These are phyloP conservation scores for Yarrowia osloensis DNA, from an alignment of 805 yeast species.

Conservation along the genomic window DNA sequence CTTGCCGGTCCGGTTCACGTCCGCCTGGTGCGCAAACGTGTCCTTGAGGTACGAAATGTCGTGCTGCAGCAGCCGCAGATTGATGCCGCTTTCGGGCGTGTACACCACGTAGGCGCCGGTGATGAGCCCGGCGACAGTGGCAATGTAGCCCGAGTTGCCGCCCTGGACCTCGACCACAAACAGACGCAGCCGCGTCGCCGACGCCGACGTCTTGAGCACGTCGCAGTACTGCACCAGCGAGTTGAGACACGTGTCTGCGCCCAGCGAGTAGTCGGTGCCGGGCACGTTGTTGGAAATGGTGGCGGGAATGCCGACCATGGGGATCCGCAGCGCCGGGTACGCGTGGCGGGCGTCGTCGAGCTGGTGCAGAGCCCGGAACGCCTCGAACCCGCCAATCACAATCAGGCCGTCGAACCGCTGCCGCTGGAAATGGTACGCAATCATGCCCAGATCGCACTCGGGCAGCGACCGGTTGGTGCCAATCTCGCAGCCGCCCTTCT, in stretches of 20 bases:
- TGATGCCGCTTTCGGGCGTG: conserved; percentile 82
- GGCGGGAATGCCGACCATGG: conserved; percentile 91
- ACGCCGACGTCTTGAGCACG: conserved; percentile 89
- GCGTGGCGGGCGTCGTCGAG: conserved; percentile 71
- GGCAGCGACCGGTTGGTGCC: conserved; percentile 95
- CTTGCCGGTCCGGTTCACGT: conserved; percentile 82
- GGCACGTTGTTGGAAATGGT: conserved; percentile 98
- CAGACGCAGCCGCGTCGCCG: conserved; percentile 89
- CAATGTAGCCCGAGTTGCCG: conserved; percentile 93
- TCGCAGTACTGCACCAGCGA: conserved; percentile 90
- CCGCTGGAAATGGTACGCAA: conserved; percentile 91
- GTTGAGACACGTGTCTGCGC: conserved; percentile 94
- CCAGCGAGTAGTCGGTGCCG: conserved; percentile 96
- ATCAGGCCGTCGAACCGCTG: conserved; percentile 84
- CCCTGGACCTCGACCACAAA: conserved; percentile 98
- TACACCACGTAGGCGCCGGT: conserved; percentile 91
- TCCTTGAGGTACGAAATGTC: conserved; percentile 72
- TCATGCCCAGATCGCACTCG: conserved; percentile 77
- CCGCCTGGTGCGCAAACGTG: conserved; percentile 70
- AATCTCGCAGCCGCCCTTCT: conserved; percentile 91
- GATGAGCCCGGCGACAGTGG: conserved; percentile 78
- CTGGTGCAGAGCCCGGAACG: conserved; percentile 82
- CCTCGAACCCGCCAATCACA: conserved; percentile 96
- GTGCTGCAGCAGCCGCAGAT: conserved; percentile 65
- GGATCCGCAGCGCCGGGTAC: conserved; percentile 92